These are phyloP conservation scores for Aspergillus oerlinghausenensis DNA, from an alignment of 2,329 filamentous ascomycete genomes.

Conservation along the genomic window DNA sequence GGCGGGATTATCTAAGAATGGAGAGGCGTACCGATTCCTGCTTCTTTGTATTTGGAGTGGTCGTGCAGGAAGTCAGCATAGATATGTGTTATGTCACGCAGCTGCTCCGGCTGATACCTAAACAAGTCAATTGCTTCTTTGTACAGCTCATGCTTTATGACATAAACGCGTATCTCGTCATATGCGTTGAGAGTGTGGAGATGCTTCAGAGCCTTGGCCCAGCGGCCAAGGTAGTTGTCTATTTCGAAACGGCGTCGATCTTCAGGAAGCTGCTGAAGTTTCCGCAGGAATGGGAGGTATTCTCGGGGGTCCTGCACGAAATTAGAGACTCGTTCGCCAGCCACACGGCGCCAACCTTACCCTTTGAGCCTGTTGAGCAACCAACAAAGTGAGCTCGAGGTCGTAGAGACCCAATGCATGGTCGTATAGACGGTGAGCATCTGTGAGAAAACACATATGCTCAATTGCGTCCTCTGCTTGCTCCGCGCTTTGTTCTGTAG, in stretches of 20 bases:
- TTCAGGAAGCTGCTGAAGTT: constrained; percentile 68
- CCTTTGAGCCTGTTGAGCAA: constrained; percentile 93
- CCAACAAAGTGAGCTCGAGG: constrained; percentile 79
- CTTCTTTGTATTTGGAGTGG: constrained; percentile 74
- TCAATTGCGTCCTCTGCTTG: constrained; percentile 86
- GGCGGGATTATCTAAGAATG: neutral
- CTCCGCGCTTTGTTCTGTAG: constrained; percentile 55
- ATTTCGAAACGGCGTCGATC: constrained; percentile 75
- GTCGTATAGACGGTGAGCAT: constrained; percentile 88
- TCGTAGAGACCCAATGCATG: constrained; percentile 87
- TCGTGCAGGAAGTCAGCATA: constrained; percentile 75
- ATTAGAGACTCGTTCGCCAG: constrained; percentile 7
- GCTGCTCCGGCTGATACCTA: constrained; percentile 68
- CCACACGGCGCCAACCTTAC: constrained; percentile 24
- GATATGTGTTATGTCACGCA: constrained; percentile 65
- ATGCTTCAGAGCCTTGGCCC: constrained; percentile 70
- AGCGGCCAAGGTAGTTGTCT: constrained; percentile 77
- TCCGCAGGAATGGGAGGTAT: constrained; percentile 91
- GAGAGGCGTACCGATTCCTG: constrained; percentile 57
- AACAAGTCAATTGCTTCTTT: constrained; percentile 72
- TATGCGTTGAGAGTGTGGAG: constrained; percentile 70
- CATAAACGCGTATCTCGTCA: constrained; percentile 73
- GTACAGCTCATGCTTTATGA: constrained; percentile 75
- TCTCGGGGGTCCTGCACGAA: constrained; percentile 72
- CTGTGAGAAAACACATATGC: constrained; percentile 95